Percentiles rank a stretch among this genome's conserved stretches.
Evolutionary conservation across 345 rosid genomes (phyloP).

Genomic region (Lenwebbia sp.): DNA sequence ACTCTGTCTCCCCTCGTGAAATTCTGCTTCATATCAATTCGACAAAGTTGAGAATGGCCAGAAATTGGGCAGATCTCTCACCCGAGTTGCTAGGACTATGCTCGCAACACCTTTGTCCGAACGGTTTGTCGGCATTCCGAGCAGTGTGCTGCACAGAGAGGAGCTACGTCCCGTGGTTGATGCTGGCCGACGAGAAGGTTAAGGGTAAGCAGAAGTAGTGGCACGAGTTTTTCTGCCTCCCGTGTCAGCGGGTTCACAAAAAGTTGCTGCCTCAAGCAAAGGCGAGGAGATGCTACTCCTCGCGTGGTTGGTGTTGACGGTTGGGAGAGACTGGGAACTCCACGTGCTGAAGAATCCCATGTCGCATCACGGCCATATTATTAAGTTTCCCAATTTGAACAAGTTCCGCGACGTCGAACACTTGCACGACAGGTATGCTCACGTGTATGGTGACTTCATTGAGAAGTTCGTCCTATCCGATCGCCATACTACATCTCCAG

Average conservation of each 20-base stretch:
- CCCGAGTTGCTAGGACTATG: too few relatives aligned
- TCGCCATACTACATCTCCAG: neutral
- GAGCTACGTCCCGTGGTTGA: too few relatives aligned
- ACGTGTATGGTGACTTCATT: neutral
- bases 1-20: too few relatives aligned
- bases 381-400: neutral
- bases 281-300: neutral
- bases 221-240: neutral
- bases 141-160: too few relatives aligned
- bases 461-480: neutral
- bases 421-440: neutral
- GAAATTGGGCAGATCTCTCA: too few relatives aligned
- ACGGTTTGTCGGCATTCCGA: too few relatives aligned
- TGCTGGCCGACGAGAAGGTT: too few relatives aligned
- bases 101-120: too few relatives aligned
- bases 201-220: neutral
- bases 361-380: neutral
- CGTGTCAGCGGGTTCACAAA: neutral
- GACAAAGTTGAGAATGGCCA: too few relatives aligned
- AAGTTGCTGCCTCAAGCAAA: neutral
- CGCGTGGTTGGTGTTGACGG: too few relatives aligned
- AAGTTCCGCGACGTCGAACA: neutral
- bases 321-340: too few relatives aligned
- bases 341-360: neutral
- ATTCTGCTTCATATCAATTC: too few relatives aligned